Base-by-base conservation (phyloP, 2,329 filamentous ascomycete genomes). In the Cladosporium sp. region DNA sequence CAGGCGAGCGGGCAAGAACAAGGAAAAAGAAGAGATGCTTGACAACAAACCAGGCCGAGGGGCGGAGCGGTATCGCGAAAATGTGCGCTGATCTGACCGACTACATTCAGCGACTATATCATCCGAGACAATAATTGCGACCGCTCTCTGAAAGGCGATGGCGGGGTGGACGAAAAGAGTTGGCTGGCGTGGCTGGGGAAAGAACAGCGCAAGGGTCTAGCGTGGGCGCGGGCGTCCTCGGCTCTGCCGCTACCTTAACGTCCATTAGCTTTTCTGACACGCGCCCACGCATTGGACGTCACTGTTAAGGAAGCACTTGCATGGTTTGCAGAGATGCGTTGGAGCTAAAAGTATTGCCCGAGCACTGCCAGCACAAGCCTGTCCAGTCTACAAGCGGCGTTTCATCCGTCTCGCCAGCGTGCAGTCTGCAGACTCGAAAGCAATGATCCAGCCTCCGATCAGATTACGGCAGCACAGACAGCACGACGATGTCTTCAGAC, bases 401-500 rank as follows among this genome's bases (percentile, higher is more conserved):
- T 32, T 32, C 48, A n/a, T 40, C 22, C 48, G 22, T 51, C 35
- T 51, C 24, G 45, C 24, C 45, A 48, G 20, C 6, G 25, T 15
- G 25, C 24, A 35, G 34, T 34, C 9, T 15, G 25, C 15, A 35
- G 28, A 13, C 35, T 25, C n/a, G 39, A 39, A 25, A 54, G 51
- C 51, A 44, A 54, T 54, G 51, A 54, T 54, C 25, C 51, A 15
- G 28, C 39, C 15, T 24, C 51, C 12, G 17, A 35, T 25, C 19
- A 35, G 37, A 22, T 19, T 17, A 35, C 24, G 3, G 39, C 51
- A 54, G 37, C 37, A 35, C 37, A 44, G 51, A 54, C 51, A 45
- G 19, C 34, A 58, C 40, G 50, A 58, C 39, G 22, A 64, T 64
- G 64, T 64, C 64, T 50, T 61, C 58, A 54, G 49, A 9, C 57